phyloP scores from a whole-genome alignment of 805 yeast species.

The Scheffersomyces coipomensis region DNA sequence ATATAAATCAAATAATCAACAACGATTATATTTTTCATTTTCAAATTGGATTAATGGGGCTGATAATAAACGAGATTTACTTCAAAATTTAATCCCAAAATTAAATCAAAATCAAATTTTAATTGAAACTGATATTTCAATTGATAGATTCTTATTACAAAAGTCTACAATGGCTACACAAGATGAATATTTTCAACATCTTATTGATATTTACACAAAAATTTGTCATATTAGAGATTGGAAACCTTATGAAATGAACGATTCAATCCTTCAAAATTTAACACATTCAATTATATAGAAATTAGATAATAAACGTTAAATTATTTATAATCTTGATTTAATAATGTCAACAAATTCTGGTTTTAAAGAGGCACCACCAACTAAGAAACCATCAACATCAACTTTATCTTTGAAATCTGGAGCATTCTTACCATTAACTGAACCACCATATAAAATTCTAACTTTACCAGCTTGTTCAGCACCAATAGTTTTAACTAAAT shows the following conservation, averaged over 20 bases:
- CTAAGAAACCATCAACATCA: conserved; percentile 98
- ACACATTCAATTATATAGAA: not conserved
- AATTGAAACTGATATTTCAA: conserved; percentile 34
- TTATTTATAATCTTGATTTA: conserved; percentile 75
- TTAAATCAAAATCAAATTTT: conserved; percentile 24
- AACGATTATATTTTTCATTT: conserved; percentile 48
- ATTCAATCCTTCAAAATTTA: not conserved
- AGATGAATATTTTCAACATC: conserved; percentile 18
- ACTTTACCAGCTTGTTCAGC: conserved; percentile 69
- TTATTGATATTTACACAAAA: conserved; percentile 18
- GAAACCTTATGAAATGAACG: conserved; percentile 2
- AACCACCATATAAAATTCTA: conserved; percentile 98
- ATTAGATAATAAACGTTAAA: not conserved
- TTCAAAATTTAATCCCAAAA: conserved; percentile 14
- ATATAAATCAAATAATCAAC: conserved; percentile 17
- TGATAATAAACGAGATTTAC: conserved; percentile 20
- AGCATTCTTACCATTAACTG: conserved; percentile 94
- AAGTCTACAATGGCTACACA: conserved; percentile 1
- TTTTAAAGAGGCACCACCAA: conserved; percentile 98
- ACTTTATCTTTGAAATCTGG: conserved; percentile 83
- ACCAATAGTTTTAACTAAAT: conserved; percentile 76
- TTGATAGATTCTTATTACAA: conserved; percentile 21
- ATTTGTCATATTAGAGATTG: conserved; percentile 11
- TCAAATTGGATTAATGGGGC: conserved; percentile 49
- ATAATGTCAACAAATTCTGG: conserved; percentile 96